phyloP scores from a whole-genome alignment of 805 yeast genomes.

The Wickerhamomyces alni region DNA sequence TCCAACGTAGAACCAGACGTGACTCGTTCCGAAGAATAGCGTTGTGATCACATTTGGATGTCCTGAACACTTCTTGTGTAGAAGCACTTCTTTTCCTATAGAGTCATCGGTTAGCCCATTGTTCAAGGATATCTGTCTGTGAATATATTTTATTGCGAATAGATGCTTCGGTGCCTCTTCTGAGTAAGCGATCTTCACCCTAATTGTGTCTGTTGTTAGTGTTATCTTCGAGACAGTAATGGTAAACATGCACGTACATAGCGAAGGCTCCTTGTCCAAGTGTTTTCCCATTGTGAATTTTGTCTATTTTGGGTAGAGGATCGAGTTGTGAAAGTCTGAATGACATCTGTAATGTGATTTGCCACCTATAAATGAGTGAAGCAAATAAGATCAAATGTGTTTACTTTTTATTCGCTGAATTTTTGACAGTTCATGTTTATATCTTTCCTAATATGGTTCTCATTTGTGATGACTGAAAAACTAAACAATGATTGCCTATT shows the following conservation, averaged over 20 bases:
- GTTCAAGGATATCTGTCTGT: conserved; percentile 31
- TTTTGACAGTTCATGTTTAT: conserved; percentile 10
- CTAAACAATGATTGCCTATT: neutral
- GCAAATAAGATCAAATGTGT: too few relatives aligned
- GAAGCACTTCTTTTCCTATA: conserved; percentile 46
- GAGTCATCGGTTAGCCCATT: conserved; percentile 32
- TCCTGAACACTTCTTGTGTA: conserved; percentile 52
- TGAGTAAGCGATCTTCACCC: conserved; percentile 45
- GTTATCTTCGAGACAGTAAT: neutral
- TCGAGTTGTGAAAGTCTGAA: conserved; percentile 40
- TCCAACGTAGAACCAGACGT: conserved; percentile 56
- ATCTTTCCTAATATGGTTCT: conserved; percentile 5
- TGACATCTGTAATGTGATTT: neutral
- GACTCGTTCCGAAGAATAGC: conserved; percentile 46
- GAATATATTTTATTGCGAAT: conserved; percentile 56
- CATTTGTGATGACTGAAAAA: neutral
- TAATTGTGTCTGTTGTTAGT: conserved; percentile 5
- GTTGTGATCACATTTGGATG: conserved; percentile 58
- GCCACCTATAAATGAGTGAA: too few relatives aligned
- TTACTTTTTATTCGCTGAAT: too few relatives aligned
- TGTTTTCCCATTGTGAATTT: conserved; percentile 42
- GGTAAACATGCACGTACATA: conserved; percentile 26
- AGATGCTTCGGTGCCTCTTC: conserved; percentile 28
- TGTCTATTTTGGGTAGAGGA: conserved; percentile 42
- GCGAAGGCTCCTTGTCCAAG: conserved; percentile 70